Evolutionary conservation across 768 basidiomycete genomes (phyloP).

Genomic region (Leccinum uliginosum): DNA sequence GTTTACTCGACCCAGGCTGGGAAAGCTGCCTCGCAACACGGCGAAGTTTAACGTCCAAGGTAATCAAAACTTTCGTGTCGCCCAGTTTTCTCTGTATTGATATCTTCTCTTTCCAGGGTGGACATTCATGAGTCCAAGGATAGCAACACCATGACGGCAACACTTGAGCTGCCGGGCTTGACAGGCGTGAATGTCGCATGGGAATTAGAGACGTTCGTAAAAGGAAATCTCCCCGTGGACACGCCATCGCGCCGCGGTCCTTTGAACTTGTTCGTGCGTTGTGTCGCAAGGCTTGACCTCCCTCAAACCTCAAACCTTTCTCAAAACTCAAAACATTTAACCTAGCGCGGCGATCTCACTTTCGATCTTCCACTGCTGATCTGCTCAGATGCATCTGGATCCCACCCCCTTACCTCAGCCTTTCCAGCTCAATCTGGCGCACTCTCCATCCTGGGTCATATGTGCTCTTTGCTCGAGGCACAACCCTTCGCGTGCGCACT

Average conservation of each 20-base stretch:
- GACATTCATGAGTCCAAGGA: too few relatives aligned
- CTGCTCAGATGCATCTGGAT: conserved; percentile 9
- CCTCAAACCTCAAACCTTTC: neutral
- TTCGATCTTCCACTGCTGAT: conserved; percentile 24
- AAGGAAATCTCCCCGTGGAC: conserved; percentile 16
- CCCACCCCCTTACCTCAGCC: too few relatives aligned
- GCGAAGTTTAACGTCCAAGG: too few relatives aligned
- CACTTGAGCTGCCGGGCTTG: too few relatives aligned
- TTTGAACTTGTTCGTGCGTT: neutral
- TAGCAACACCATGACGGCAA: too few relatives aligned
- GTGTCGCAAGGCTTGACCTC: neutral
- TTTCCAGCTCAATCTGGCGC: conserved; percentile 11
- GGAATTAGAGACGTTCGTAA: conserved; percentile 4
- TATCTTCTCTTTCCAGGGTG: too few relatives aligned
- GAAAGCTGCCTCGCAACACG: too few relatives aligned
- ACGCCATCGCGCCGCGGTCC: conserved; percentile 15
- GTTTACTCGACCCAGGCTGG: too few relatives aligned
- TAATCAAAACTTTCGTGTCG: too few relatives aligned
- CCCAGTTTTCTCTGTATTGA: too few relatives aligned
- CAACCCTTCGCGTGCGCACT: conserved; percentile 6
- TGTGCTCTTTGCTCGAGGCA: conserved; percentile 6
- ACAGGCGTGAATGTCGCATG: conserved; percentile 15
- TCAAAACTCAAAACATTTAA: conserved; percentile 20
- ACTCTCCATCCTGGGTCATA: conserved; percentile 14
- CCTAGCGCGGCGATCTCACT: conserved; percentile 28